Evolutionary conservation across 2,329 filamentous ascomycete genomes (phyloP).

Genomic region (Fusarium staphyleae): DNA sequence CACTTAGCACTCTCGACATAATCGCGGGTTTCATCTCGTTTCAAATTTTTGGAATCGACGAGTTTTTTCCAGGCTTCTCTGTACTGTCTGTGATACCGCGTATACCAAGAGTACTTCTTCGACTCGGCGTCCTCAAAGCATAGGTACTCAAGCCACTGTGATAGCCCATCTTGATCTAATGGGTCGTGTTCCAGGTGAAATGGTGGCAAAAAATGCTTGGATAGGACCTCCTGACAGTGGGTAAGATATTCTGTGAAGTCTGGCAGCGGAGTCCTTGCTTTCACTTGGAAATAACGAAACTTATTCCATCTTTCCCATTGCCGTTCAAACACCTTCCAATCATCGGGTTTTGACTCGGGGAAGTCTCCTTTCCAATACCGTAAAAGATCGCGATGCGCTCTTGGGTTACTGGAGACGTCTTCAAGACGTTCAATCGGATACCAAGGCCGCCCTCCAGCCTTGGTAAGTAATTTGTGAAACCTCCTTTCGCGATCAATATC

Average conservation of each 20-base stretch:
- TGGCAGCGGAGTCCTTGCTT: constrained; percentile 16
- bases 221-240: constrained; percentile 15
- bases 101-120: constrained; percentile 27
- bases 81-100: constrained; percentile 16
- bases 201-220: constrained; percentile 9
- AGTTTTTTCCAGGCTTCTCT: constrained; percentile 27
- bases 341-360: neutral
- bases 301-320: constrained; percentile 30
- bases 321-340: constrained; percentile 30
- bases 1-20: constrained; percentile 14
- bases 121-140: constrained; percentile 36
- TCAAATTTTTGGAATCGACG: constrained; percentile 10
- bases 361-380: constrained; percentile 27
- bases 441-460: constrained; percentile 34
- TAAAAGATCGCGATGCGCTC: constrained; percentile 13
- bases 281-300: constrained; percentile 30
- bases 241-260: constrained; percentile 12
- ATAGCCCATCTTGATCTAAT: constrained; percentile 43
- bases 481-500: constrained; percentile 18
- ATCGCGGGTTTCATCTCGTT: constrained; percentile 7
- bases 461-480: constrained; percentile 14
- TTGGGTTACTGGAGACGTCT: constrained; percentile 16
- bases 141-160: constrained; percentile 52
- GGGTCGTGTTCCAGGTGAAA: constrained; percentile 36
- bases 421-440: constrained; percentile 24